Evolutionary conservation across 2,329 filamentous ascomycete genomes (phyloP), one percentile per base, ranked within the genome.

Genomic region (Ceratocystis cacaofunesta): DNA sequence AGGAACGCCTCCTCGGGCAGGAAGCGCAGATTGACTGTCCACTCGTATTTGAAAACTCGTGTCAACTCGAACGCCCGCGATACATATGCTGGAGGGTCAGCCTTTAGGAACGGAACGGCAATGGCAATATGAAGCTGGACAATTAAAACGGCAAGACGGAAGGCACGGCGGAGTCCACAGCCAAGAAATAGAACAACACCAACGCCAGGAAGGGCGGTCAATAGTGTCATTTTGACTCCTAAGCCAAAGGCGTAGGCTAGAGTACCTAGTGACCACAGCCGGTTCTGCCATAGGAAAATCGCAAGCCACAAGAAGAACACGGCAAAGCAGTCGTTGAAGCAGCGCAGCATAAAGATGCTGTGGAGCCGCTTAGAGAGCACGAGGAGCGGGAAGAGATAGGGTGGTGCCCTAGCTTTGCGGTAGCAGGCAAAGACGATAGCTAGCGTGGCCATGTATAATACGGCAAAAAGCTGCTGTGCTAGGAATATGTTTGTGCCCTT

Each of bases 1-100:
- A 95, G 80, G 71, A 99, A 99, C 0, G 78, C 75, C 5, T 88
- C 83, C 75, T 96, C 91, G 17, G 88, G 86, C n/a, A 96, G 76
- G 73, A 97, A 97, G 64, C 92, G 85, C 94, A 94, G 99, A 75
- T 99, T 99, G 70, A 99, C 94, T 0, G 94, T 99, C 94, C 94
- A 99, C 76, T 92, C 91, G 79, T 92, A 97, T 71, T 96, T 81
- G 76, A 99, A 99, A 70, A 90, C 85, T 65, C 94, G 82, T 60
- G 89, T 91, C 67, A 99, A 81, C 76, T 99, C 91, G 73, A 99
- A 99, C 0, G 94, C 91, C 69, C 88, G 82, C 60, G 83, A 82
- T 19, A 95, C 73, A 73, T 99, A 99, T 32, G 86, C 89, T 67
- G 76, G 75, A 22, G 85, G 75, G 70, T 90, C 87, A 50, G 77